Percentiles rank a stretch among this genome's conserved stretches.
Evolutionary conservation across 2,329 filamentous ascomycete species (phyloP).

Genomic region (Colletotrichum australisinense): DNA sequence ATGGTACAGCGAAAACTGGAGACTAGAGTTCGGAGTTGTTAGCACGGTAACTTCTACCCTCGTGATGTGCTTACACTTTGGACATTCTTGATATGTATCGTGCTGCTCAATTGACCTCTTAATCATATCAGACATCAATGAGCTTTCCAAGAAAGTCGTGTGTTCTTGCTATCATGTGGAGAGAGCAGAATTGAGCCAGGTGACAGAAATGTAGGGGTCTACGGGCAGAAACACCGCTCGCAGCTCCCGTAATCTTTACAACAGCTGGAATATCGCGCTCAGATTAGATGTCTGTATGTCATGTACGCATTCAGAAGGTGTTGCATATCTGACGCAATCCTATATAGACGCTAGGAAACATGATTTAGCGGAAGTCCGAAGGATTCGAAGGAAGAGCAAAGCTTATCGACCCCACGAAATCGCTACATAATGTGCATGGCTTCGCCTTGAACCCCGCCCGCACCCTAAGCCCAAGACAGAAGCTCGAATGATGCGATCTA

Average conservation of each 20-base stretch:
- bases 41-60: neutral
- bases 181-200: neutral
- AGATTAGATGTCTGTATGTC: neutral
- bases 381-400: neutral
- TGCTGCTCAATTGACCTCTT: neutral
- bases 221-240: neutral
- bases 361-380: neutral
- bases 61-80: neutral
- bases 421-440: neutral
- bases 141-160: too few relatives aligned
- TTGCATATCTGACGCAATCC: neutral
- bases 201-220: neutral
- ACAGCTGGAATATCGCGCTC: neutral
- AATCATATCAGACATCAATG: too few relatives aligned
- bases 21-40: neutral
- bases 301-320: neutral
- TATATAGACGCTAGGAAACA: neutral
- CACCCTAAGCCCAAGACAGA: slow-evolving; percentile 1
- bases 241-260: neutral
- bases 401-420: neutral
- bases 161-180: neutral
- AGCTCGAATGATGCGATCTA: neutral
- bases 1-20: neutral
- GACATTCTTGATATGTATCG: neutral
- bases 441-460: neutral